These are phyloP conservation scores for Colletotrichum tofieldiae DNA, from an alignment of 2,329 filamentous ascomycete genomes.

Conservation along the genomic window DNA sequence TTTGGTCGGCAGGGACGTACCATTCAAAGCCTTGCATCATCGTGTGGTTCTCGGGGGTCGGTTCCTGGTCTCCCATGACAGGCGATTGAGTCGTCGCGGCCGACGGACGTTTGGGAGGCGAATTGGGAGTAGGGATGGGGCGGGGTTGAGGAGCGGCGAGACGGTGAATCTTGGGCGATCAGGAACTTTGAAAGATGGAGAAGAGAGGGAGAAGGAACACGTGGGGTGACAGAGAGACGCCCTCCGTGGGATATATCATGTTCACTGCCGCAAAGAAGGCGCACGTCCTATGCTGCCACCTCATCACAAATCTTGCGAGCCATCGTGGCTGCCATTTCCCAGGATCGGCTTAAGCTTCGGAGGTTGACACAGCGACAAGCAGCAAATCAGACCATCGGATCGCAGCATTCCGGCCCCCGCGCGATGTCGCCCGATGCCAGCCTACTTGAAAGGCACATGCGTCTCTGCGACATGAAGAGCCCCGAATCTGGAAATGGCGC, in stretches of 20 bases:
- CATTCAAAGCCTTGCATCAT: conserved; percentile 83
- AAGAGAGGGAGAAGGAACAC: not conserved
- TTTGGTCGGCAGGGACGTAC: conserved; percentile 76
- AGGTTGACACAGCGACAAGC: conserved; percentile 32
- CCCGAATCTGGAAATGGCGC: conserved; percentile 25
- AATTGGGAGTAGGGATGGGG: not conserved
- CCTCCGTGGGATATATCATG: not conserved
- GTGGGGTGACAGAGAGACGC: not conserved
- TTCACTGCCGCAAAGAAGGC: not conserved
- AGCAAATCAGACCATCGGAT: conserved; percentile 25
- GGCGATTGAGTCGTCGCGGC: conserved; percentile 7
- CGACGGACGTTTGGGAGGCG: not conserved
- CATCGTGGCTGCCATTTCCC: conserved; percentile 11
- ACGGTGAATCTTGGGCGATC: not conserved
- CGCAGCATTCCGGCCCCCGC: conserved; percentile 22
- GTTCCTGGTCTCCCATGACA: conserved; percentile 42
- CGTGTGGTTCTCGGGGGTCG: conserved; percentile 63
- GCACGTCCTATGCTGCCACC: conserved; percentile 3
- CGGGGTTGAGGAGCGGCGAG: not conserved
- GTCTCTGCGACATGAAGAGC: conserved; percentile 3
- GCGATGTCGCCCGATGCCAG: conserved; percentile 2
- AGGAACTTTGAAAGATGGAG: not conserved
- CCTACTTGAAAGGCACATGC: conserved; percentile 14
- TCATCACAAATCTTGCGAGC: conserved; percentile 8
- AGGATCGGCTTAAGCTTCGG: not conserved